A percentile compares a stretch with the other conserved stretches of the same genome.
Conservation (phyloP, 169 alveolate species). For the Babesia ovata region DNA sequence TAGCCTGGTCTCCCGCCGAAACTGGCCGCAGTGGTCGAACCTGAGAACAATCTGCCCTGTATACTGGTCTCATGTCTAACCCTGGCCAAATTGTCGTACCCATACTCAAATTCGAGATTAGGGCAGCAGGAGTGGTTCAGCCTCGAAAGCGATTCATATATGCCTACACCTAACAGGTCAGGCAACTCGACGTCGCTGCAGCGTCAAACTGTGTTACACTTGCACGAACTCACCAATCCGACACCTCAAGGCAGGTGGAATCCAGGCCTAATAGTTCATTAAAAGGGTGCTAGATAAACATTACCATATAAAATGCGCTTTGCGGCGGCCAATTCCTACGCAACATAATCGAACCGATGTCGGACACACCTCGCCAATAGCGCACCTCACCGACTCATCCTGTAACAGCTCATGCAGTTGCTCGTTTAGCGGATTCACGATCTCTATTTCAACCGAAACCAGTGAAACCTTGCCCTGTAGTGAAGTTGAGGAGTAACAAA, state of each 20-base stretch:
- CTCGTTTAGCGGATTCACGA: conserved; percentile 50
- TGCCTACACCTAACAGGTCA: conserved; percentile 61
- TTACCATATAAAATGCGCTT: conserved; percentile 25
- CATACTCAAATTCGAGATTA: conserved; percentile 56
- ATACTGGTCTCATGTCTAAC: conserved; percentile 2
- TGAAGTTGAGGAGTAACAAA: background rate
- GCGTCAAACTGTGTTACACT: background rate
- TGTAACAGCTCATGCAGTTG: background rate
- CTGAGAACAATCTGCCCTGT: background rate
- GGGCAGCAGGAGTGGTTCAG: conserved; percentile 68
- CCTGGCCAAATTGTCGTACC: conserved; percentile 32
- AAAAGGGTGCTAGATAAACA: background rate
- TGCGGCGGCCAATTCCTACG: conserved; percentile 4
- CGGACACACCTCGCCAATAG: conserved; percentile 19
- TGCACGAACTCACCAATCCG: background rate
- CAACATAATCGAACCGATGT: background rate
- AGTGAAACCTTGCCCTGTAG: conserved; percentile 31
- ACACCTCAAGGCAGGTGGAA: background rate
- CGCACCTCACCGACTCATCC: conserved; percentile 1
- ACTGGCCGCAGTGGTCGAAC: conserved; percentile 34
- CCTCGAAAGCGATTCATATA: conserved; percentile 42
- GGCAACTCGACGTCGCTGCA: conserved; percentile 53
- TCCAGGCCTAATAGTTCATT: background rate
- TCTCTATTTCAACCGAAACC: conserved; percentile 65
- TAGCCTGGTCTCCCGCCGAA: conserved; percentile 49